Evolutionary conservation across 2,329 filamentous ascomycete species (phyloP), one percentile per base, ranked within the genome.

Genomic region (Cladophialophora bantiana): DNA sequence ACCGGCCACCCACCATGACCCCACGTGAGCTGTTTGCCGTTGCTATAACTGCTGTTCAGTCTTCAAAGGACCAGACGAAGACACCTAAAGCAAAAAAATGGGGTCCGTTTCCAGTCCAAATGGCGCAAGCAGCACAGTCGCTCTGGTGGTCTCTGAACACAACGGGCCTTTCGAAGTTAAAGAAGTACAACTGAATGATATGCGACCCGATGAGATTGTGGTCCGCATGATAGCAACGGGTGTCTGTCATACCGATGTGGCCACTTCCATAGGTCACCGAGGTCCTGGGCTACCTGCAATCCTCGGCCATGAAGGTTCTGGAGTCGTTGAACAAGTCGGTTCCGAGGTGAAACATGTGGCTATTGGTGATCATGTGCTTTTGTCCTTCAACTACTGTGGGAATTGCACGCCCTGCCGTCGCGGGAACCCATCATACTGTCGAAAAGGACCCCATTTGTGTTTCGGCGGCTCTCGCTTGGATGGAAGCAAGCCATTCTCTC

Each of bases 141-240:
- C 45, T 50, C 20, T 50, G 18, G 45, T 50, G 10, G 45, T 50
- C 45, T 50, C 45, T 50, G 45, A 31, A 31, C 18, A 26, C 1
- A 18, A 31, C 13, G 45, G 45, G 18, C 45, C 45, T 5, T 50
- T 50, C 45, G 45, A 50, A 50, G 45, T 50, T 12, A 50, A 50
- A 31, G 45, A 50, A 50, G 59, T 62, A 34, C 32, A 42, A 35
- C 35, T 62, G 20, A 40, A 40, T n/a, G 59, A 55, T 31, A 34
- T 93, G 53, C 92, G 89, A 20, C 89, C 92, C 59, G 93, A 96
- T 82, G 91, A 97, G 81, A 91, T 97, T 72, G 89, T 97, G 70
- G 83, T 96, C 81, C 93, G 95, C 81, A 86, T 96, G 84, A 92
- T 93, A 80, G 96, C 87, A 84, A 91, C 90, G 31, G 92, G 93